Base-by-base conservation (phyloP, 768 basidiomycete genomes). In the Russula ochroleuca region DNA sequence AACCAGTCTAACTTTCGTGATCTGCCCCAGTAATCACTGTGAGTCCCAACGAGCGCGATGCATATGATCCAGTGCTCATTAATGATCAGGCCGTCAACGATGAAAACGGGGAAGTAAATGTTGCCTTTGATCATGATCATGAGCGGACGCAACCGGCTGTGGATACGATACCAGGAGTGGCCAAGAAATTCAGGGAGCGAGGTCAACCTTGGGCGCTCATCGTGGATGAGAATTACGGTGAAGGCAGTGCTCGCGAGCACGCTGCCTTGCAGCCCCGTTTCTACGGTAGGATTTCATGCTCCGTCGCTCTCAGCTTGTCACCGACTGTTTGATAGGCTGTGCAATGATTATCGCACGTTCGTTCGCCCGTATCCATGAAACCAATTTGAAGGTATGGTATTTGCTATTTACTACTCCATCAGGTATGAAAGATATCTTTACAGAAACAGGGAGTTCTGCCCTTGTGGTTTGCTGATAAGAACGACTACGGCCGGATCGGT, bases 371-470 rank as follows among this genome's bases (percentile, higher is more conserved):
- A 99, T 99, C 56, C 97, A 99, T 73, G 97, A 98, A 78, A 96
- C 95, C 7, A 98, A 98, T 74, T 76, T 98, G 62, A 97, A 97
- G 80, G 93, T 90, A 66, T 43, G 80, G 59, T 9, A 48, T 11
- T 47, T 13, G 8, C 14, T 38, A 6, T 48, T 47, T 4, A 5
- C 28, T 8, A 47, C 15, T 21, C 3, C n/a, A 13, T 25, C 17
- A 41, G 19, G 37, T 25, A 49, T 49, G 28, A 52, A 63, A 33
- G 10, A 19, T 48, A 14, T 7, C 35, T 57, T 38, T 71, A 25
- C 73, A 95, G 92, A 99, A 99, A 84, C 97, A 99, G 84, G 97
- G 97, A 38, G 79, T 99, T 55, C 81, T 99, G 21, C 97, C 97
- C 15, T 79, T 98, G n/a, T 97, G 94, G 88, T 92, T 98, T 71